Evolutionary conservation across 768 basidiomycete genomes (phyloP), one percentile per base, ranked within the genome.

Genomic region (Termitomyces bulborhizus): DNA sequence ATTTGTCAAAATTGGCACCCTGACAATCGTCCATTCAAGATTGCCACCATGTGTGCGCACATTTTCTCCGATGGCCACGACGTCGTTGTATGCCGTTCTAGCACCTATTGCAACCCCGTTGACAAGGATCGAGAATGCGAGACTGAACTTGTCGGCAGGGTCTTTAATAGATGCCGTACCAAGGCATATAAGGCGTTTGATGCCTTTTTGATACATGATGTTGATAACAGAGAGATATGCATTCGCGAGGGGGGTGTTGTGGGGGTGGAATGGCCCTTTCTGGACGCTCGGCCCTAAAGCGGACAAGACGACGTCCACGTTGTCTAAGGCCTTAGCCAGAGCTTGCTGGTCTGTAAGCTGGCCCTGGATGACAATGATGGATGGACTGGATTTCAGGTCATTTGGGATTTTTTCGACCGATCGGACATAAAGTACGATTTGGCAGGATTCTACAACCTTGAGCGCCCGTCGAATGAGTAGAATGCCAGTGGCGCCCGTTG

Each of bases 161-260:
- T 89, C 87, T 43, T 69, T 70, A 59, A 84, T 84, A 41, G 85
- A 85, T 3, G 82, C 69, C 1, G 88, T 88, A 11, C 85, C 85
- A 15, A 90, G 80, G 26, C 77, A 75, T 48, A 90, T 76, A 61
- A 90, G 74, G 4, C 87, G 81, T 39, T 72, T 79, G 57, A 88
- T 73, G 32, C 68, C 62, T 36, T 75, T 71, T 32, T 72, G 66
- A 54, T 73, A 69, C 86, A 89, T 86, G 47, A 76, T 53, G 18
- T 75, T 74, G 60, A 90, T 73, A 60, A 90, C 64, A 39, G 68
- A 60, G 16, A 69, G 64, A 65, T 88, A 90, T 21, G 77, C 84
- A 41, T 73, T 73, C 1, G 87, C 83, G 47, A 90, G 72, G 15
- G 88, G 88, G 11, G 78, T 82, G 54, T 75, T 72, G 8, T 72